A percentile compares a stretch with the other conserved stretches of the same genome.
These are phyloP conservation scores for Cenchrus fungigraminus DNA, from an alignment of 176 grass and related monocot species.

Conservation along the genomic window DNA sequence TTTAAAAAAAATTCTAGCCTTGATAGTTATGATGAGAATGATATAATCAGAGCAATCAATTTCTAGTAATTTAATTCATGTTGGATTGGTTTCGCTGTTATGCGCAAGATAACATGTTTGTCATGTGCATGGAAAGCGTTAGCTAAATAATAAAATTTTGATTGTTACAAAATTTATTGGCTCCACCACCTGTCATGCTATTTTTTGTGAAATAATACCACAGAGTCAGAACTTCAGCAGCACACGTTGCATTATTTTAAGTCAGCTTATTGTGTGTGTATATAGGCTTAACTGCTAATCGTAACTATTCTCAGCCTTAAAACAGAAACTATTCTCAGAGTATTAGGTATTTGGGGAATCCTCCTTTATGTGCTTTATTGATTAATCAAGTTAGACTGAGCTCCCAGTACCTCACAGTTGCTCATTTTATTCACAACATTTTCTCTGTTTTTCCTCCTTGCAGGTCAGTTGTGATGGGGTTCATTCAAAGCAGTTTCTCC, in stretches of 20 bases:
- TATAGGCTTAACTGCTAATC: background rate
- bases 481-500: conserved; percentile 67
- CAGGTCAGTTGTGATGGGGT: conserved; percentile 58
- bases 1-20: background rate
- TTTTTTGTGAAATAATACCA: background rate
- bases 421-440: background rate
- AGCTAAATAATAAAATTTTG: background rate
- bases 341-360: background rate
- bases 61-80: background rate
- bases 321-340: no score
- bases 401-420: background rate
- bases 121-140: background rate
- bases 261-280: background rate
- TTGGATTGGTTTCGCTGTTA: background rate
- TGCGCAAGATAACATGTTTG: background rate
- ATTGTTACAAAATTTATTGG: background rate
- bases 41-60: background rate
- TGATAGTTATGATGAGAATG: background rate
- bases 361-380: background rate
- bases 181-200: background rate
- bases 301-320: background rate
- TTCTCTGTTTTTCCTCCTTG: background rate
- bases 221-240: no score
- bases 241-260: background rate
- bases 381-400: background rate